These are phyloP conservation scores for Ulmus americana DNA, from an alignment of 331 rosid species.

Conservation along the genomic window DNA sequence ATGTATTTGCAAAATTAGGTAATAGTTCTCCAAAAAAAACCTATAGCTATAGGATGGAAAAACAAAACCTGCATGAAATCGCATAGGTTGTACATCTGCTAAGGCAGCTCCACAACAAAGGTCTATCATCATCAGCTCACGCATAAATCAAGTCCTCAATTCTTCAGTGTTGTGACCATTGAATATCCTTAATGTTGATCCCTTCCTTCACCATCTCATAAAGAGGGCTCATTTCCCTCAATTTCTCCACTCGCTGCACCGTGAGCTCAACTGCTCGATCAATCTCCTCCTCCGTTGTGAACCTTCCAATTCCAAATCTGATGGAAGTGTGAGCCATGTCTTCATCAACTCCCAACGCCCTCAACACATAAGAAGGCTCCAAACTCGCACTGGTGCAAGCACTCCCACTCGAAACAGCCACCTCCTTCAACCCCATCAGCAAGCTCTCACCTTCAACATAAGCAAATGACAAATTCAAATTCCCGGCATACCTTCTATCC, in stretches of 20 bases:
- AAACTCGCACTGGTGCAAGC: slow-evolving; percentile 95
- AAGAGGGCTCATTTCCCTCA: slow-evolving; percentile 96
- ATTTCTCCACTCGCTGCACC: slow-evolving; percentile 72
- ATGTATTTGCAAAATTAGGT: not conserved
- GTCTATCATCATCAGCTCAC: not conserved
- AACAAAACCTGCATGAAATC: slow-evolving; percentile 14
- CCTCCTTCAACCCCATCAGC: slow-evolving; percentile 94
- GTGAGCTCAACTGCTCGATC: slow-evolving; percentile 71
- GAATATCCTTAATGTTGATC: slow-evolving; percentile 67
- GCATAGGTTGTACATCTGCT: not conserved
- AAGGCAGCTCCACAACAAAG: slow-evolving; percentile 1
- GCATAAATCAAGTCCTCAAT: not conserved
- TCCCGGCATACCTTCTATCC: slow-evolving; percentile 73
- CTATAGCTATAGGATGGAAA: slow-evolving; percentile 6
- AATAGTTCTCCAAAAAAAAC: slow-evolving; percentile 9
- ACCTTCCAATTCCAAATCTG: slow-evolving; percentile 87
- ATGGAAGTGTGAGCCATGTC: slow-evolving; percentile 94
- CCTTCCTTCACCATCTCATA: slow-evolving; percentile 95
- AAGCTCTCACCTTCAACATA: slow-evolving; percentile 92
- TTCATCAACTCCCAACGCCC: slow-evolving; percentile 95
- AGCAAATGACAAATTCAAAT: slow-evolving; percentile 74
- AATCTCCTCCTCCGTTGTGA: slow-evolving; percentile 79
- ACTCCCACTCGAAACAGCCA: slow-evolving; percentile 96
- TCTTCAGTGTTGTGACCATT: slow-evolving; percentile 82
- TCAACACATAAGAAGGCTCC: slow-evolving; percentile 92